Evolutionary conservation across 2,329 filamentous ascomycete species (phyloP).

Genomic region (Sporothrix sp.): DNA sequence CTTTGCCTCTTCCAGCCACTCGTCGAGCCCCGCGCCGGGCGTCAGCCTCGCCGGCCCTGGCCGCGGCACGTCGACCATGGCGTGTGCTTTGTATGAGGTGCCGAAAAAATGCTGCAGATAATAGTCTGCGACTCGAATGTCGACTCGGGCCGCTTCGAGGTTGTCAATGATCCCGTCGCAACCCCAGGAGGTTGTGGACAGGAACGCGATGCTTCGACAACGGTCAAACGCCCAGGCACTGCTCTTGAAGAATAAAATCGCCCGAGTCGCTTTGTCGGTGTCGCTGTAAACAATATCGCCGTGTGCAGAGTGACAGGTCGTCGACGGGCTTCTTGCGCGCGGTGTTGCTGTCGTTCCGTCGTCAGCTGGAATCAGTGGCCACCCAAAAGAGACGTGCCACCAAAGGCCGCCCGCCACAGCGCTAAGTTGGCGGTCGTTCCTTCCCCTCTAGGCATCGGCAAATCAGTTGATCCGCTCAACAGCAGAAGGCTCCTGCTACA

Average conservation of each 20-base stretch:
- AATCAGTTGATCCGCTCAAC: conserved; percentile 13
- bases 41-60: conserved; percentile 81
- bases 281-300: not conserved
- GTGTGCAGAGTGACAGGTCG: not conserved
- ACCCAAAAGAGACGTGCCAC: not conserved
- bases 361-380: not conserved
- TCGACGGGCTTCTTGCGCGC: not conserved
- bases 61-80: conserved; percentile 58
- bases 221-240: too few relatives aligned
- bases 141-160: not conserved
- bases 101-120: not conserved
- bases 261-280: not conserved
- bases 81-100: conserved; percentile 15
- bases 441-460: not conserved
- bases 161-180: not conserved
- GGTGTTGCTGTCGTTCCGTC: conserved; percentile 1
- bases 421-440: not conserved
- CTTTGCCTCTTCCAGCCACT: conserved; percentile 95
- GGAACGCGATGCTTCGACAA: too few relatives aligned
- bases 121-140: not conserved
- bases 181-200: not conserved
- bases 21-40: conserved; percentile 76
- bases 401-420: not conserved
- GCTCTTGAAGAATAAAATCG: too few relatives aligned
- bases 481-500: not conserved